These are phyloP conservation scores for Collybia mongolica DNA, from an alignment of 768 basidiomycete genomes.

Conservation along the genomic window DNA sequence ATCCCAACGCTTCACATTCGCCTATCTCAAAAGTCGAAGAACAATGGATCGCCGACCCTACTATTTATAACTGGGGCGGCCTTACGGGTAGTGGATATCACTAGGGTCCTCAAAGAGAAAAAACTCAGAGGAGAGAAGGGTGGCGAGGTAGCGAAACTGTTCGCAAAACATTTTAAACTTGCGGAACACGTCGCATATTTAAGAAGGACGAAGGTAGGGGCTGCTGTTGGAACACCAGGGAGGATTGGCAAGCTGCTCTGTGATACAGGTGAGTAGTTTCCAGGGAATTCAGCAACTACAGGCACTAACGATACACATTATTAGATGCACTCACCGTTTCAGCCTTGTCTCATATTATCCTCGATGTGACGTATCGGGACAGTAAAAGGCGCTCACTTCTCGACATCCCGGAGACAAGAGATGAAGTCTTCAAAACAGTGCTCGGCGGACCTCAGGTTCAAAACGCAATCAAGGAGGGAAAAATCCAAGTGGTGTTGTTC, in stretches of 20 bases:
- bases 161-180: slow-evolving; percentile 93
- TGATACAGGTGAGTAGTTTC: slow-evolving; percentile 53
- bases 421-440: slow-evolving; percentile 76
- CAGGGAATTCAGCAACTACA: background rate
- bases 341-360: slow-evolving; percentile 79
- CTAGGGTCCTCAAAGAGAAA: slow-evolving; percentile 68
- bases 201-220: slow-evolving; percentile 79
- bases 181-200: slow-evolving; percentile 85
- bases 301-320: slow-evolving; percentile 10
- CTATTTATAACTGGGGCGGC: slow-evolving; percentile 88
- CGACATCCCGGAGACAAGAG: slow-evolving; percentile 82
- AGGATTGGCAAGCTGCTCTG: slow-evolving; percentile 83
- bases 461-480: slow-evolving; percentile 66
- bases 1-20: slow-evolving; percentile 68
- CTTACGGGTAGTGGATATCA: slow-evolving; percentile 86
- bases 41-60: slow-evolving; percentile 82
- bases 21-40: slow-evolving; percentile 73
- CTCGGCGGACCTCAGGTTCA: slow-evolving; percentile 61
- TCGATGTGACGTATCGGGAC: slow-evolving; percentile 75
- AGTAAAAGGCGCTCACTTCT: slow-evolving; percentile 72
- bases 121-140: slow-evolving; percentile 76
- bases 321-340: slow-evolving; percentile 71
- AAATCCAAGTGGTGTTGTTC: slow-evolving; percentile 79
- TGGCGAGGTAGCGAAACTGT: slow-evolving; percentile 92
- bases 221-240: slow-evolving; percentile 91